Base-by-base conservation (phyloP, 257 asterid species). In the Nicotiana tabacum region DNA sequence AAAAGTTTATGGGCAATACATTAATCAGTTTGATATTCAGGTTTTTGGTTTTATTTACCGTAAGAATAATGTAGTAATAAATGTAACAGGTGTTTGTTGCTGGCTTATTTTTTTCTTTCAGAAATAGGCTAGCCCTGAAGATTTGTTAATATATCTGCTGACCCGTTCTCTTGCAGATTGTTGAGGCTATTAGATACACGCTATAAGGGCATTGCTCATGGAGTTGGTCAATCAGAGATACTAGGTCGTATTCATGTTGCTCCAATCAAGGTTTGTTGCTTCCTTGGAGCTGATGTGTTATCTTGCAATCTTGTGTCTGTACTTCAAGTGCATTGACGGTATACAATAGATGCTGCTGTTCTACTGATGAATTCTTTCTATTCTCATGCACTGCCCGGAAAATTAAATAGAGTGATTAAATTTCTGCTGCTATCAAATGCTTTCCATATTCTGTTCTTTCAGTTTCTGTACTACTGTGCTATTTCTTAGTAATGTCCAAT, bases 181-280 rank as follows among this genome's bases (percentile, higher is more conserved):
- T 87, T 87, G 88, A 91, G 99, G 90, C 98, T 94, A 79, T 83
- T 90, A 80, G 93, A 96, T 85, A 93, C 94, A 58, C 94, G 99
- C 77, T 94, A 93, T 83, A 92, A 86, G 87, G 99, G 99, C 80
- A 92, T 94, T 89, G 98, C 98, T 84, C 98, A 89, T 56, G 98
- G 99, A 82, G 98, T 96, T 88, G 99, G 98, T 81, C 98, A 96
- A 85, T 87, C 97, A 77, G 98, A 96, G 90, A 96, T 96, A 83
- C 88, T 93, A 61, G 99, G 99, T 43, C 97, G 97, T 83, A 96
- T 94, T 83, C 98, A 96, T 84, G 98, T 94, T 82, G 99, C 99
- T 70, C 98, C 98, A 77, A 96, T 94, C 88, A 96, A 96, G 96
- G 99, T 92, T 85, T 77, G 86, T 66, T 37, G 43, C 58, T 8